Evolutionary conservation across 176 grass and related monocot genomes (phyloP).

Genomic region (Luzula sylvatica): DNA sequence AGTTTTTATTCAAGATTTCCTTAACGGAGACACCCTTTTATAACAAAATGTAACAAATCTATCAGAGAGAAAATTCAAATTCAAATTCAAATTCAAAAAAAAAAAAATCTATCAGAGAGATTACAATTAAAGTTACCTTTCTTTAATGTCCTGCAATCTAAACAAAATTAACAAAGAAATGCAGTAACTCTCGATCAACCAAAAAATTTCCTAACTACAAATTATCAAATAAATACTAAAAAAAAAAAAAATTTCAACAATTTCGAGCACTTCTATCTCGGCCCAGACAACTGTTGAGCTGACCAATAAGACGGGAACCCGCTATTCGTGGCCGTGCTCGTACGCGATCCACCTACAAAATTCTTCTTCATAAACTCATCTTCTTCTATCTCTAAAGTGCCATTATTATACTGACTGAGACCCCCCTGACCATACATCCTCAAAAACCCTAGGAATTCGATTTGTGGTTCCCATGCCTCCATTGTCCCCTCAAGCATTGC

Average conservation of each 20-base stretch:
- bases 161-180: no score
- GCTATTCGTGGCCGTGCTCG: not conserved
- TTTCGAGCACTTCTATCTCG: not conserved
- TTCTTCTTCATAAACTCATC: not conserved
- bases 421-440: not conserved
- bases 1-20: no score
- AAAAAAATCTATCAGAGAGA: no score
- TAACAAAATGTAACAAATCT: no score
- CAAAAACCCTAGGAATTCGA: constrained; percentile 5
- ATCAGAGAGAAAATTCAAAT: no score
- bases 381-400: not conserved
- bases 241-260: not conserved
- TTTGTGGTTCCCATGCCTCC: constrained; percentile 1
- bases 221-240: not conserved
- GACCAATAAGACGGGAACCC: constrained; percentile 1
- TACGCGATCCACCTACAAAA: not conserved
- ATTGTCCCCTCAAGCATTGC: constrained; percentile 31
- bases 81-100: no score
- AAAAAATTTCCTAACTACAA: not conserved
- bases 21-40: no score
- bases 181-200: no score
- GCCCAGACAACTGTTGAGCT: not conserved
- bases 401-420: not conserved
- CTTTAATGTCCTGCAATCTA: no score
- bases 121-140: no score